Conservation (phyloP, 805 yeast genomes). For the Candida peoriensis region DNA sequence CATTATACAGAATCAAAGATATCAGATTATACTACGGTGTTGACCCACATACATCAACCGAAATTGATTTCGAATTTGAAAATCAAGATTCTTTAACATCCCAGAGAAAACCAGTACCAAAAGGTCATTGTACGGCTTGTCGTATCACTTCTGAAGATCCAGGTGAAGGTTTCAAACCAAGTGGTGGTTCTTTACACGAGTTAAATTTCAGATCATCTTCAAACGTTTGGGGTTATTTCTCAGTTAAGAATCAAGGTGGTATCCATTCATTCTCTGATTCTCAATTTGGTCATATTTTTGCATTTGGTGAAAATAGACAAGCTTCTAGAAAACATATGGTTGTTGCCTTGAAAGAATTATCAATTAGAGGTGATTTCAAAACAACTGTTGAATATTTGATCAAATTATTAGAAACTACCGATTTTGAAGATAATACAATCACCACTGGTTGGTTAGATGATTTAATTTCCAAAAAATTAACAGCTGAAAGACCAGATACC, state of each 20-base stretch:
- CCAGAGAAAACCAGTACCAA: constrained; percentile 92
- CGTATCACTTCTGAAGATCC: constrained; percentile 99
- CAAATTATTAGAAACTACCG: constrained; percentile 92
- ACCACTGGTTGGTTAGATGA: constrained; percentile 99
- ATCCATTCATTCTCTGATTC: constrained; percentile 98
- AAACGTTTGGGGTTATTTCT: constrained; percentile 99
- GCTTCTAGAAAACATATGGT: constrained; percentile 99
- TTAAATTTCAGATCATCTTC: constrained; percentile 95
- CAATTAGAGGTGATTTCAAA: constrained; percentile 97
- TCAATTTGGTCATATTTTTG: constrained; percentile 98
- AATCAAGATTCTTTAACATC: constrained; percentile 63
- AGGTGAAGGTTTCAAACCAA: constrained; percentile 98
- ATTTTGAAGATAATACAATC: constrained; percentile 91
- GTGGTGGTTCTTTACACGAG: constrained; percentile 95
- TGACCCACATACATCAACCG: constrained; percentile 88
- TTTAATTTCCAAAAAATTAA: constrained; percentile 84
- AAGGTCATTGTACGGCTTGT: constrained; percentile 98
- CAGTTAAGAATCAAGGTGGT: constrained; percentile 93
- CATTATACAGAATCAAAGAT: constrained; percentile 90
- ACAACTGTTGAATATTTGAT: constrained; percentile 97
- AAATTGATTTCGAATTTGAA: constrained; percentile 85
- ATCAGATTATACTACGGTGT: constrained; percentile 92
- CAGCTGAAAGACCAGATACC: constrained; percentile 96
- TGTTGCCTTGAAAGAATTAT: constrained; percentile 92
- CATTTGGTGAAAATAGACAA: constrained; percentile 97